A percentile compares a stretch with the other conserved stretches of the same genome.
Evolutionary conservation across 2,329 filamentous ascomycete species (phyloP).

Genomic region (Neonectria neomacrospora): DNA sequence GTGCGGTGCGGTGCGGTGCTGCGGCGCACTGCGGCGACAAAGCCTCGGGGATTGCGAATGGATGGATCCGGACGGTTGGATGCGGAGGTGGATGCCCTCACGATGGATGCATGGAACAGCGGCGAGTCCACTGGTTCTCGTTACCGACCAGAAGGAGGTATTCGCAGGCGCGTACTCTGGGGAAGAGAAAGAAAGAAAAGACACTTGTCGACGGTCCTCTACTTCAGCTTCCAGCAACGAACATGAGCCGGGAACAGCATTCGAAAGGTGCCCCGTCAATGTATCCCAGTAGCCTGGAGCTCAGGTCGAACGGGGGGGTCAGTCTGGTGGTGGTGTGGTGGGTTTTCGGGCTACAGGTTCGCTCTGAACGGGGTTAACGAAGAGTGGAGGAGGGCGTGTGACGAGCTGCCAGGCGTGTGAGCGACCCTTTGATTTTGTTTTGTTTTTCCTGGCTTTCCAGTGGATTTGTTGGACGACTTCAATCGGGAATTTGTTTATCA

Average conservation of each 20-base stretch:
- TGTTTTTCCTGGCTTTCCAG: constrained; percentile 1
- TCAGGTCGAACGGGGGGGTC: constrained; percentile 14
- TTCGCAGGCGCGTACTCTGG: background rate
- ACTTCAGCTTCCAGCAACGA: background rate
- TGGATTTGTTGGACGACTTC: background rate
- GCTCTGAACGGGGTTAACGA: constrained; percentile 10
- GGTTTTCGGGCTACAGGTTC: constrained; percentile 5
- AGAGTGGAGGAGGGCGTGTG: constrained; percentile 16
- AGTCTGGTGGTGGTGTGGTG: background rate
- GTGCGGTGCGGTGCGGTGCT: background rate
- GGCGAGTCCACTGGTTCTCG: background rate
- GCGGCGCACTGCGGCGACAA: constrained; percentile 6
- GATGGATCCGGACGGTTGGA: constrained; percentile 7
- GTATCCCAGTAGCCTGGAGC: background rate
- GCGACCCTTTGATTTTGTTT: background rate
- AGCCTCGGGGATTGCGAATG: background rate
- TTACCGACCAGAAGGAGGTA: background rate
- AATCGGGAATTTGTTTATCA: background rate
- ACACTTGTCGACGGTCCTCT: background rate
- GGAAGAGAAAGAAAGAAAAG: background rate
- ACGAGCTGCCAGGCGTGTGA: background rate
- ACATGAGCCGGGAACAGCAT: background rate
- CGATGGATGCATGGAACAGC: background rate
- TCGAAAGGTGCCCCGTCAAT: background rate
- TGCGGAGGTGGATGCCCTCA: background rate